These are phyloP conservation scores for Vitellaria paradoxa DNA, from an alignment of 179 eudicot species.

Conservation along the genomic window DNA sequence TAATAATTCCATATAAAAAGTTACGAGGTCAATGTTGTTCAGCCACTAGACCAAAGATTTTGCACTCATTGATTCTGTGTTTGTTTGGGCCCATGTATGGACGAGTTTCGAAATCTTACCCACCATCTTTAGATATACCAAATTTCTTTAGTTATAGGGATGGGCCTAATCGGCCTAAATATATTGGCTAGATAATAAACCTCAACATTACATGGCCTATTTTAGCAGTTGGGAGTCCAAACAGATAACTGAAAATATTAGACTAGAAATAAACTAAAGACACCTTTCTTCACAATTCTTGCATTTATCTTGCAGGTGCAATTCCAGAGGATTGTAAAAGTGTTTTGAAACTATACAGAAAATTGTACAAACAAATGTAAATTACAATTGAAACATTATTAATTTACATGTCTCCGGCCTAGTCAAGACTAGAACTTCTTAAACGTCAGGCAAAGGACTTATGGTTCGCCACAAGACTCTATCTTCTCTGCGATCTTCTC, in stretches of 20 bases:
- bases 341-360: constrained; percentile 3
- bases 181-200: too few relatives aligned
- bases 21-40: too few relatives aligned
- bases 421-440: not conserved
- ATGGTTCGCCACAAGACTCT: constrained; percentile 8
- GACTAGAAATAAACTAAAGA: not conserved
- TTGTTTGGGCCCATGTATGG: too few relatives aligned
- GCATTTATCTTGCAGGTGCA: not conserved
- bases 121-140: too few relatives aligned
- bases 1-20: too few relatives aligned
- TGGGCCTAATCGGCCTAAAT: too few relatives aligned
- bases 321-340: not conserved
- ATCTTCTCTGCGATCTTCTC: constrained; percentile 18
- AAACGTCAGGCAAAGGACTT: too few relatives aligned
- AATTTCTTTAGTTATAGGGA: too few relatives aligned
- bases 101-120: too few relatives aligned
- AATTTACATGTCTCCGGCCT: constrained; percentile 6
- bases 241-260: not conserved
- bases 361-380: not conserved
- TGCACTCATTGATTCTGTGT: too few relatives aligned
- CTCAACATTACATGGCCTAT: not conserved
- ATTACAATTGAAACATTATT: not conserved
- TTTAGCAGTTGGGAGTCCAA: not conserved
- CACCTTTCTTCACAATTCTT: not conserved
- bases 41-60: too few relatives aligned